These are phyloP conservation scores for Berberis thunbergii DNA, from an alignment of 164 flowering plant species.

Conservation along the genomic window DNA sequence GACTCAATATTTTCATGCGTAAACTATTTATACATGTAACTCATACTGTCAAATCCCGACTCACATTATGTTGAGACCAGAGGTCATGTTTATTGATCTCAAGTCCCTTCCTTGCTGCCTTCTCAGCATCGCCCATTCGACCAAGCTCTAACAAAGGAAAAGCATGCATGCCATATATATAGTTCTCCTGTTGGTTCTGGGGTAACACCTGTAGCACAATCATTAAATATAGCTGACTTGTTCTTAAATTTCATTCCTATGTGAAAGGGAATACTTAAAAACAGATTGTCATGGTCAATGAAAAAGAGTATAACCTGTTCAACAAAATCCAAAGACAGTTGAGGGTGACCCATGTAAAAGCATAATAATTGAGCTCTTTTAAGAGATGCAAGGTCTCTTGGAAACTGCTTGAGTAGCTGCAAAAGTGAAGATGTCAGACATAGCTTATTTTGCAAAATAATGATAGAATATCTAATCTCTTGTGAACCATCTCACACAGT, in stretches of 20 bases:
- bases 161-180: constrained; percentile 83
- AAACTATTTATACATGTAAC: neutral
- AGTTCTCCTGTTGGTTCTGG: constrained; percentile 45
- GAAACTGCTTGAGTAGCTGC: constrained; percentile 64
- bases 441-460: neutral
- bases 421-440: constrained; percentile 2
- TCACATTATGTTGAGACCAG: constrained; percentile 90
- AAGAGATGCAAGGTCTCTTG: constrained; percentile 69
- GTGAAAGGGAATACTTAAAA: no score
- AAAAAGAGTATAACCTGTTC: constrained; percentile 45
- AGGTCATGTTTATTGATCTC: constrained; percentile 62
- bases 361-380: constrained; percentile 72
- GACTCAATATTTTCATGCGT: neutral
- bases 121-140: constrained; percentile 62
- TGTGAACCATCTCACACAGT: no score
- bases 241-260: neutral
- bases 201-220: constrained; percentile 47
- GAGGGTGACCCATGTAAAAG: constrained; percentile 80
- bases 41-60: constrained; percentile 11
- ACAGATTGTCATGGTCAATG: neutral
- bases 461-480: neutral
- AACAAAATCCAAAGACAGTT: constrained; percentile 52
- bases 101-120: constrained; percentile 68
- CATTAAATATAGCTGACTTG: neutral
- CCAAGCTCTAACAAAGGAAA: constrained; percentile 85